These are phyloP conservation scores for Plantago major DNA, from an alignment of 257 asterid species.

Conservation along the genomic window DNA sequence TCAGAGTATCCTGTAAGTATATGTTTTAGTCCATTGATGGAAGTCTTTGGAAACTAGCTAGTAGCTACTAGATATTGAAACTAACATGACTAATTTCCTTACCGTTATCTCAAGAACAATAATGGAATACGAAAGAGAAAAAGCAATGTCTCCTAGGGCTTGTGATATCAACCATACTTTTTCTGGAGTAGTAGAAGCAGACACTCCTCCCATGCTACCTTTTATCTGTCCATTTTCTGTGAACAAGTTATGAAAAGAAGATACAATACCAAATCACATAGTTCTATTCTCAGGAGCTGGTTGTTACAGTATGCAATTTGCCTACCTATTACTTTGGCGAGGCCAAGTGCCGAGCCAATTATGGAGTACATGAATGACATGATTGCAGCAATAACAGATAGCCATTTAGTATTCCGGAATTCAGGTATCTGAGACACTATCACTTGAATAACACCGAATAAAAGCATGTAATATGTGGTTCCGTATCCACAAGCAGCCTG, in stretches of 20 bases:
- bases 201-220: constrained; percentile 60
- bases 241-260: neutral
- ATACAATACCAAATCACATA: no score
- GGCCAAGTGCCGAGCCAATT: constrained; percentile 61
- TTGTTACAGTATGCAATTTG: neutral
- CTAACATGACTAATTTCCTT: neutral
- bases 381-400: constrained; percentile 61
- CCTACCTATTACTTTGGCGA: constrained; percentile 65
- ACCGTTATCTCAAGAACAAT: constrained; percentile 47
- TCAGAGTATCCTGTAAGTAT: neutral
- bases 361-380: constrained; percentile 66
- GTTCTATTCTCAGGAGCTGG: no score
- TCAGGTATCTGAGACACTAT: constrained; percentile 60
- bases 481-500: constrained; percentile 39
- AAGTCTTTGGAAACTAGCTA: neutral
- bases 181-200: constrained; percentile 28
- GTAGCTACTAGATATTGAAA: neutral
- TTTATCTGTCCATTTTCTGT: constrained; percentile 57
- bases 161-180: constrained; percentile 53
- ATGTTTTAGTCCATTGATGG: neutral
- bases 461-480: constrained; percentile 36
- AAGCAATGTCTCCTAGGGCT: constrained; percentile 76
- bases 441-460: constrained; percentile 55
- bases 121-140: constrained; percentile 60
- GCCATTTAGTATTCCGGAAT: constrained; percentile 59